Conservation (phyloP, 2,329 filamentous ascomycete genomes). For the Plenodomus tracheiphilus region DNA sequence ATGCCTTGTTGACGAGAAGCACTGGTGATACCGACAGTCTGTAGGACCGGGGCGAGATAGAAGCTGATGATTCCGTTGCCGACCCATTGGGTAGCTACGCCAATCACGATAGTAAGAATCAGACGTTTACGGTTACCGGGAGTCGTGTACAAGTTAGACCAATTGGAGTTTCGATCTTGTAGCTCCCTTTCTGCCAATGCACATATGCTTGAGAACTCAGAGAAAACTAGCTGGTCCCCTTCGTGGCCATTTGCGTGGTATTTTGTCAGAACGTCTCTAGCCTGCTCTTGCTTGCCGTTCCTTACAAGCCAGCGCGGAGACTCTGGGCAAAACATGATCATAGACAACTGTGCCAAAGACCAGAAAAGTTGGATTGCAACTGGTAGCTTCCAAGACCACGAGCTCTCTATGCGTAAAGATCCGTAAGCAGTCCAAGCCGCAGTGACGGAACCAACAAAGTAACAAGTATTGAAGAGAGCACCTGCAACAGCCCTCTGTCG, state of each 20-base stretch:
- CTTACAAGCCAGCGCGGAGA: constrained; percentile 63
- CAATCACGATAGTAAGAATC: constrained; percentile 43
- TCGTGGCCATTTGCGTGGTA: constrained; percentile 55
- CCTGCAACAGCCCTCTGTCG: constrained; percentile 15
- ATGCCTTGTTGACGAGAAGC: constrained; percentile 43
- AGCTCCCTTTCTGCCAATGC: constrained; percentile 3
- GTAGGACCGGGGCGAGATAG: constrained; percentile 45
- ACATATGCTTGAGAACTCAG: constrained; percentile 10
- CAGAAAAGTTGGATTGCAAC: constrained; percentile 13
- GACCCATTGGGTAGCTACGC: constrained; percentile 45
- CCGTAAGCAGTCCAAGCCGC: constrained; percentile 14
- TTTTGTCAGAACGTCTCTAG: constrained; percentile 55
- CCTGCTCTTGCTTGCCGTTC: constrained; percentile 57
- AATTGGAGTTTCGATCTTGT: not conserved
- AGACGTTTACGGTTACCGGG: constrained; percentile 45
- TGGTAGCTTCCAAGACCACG: constrained; percentile 17
- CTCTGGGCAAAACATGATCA: constrained; percentile 50
- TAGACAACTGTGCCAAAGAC: constrained; percentile 5
- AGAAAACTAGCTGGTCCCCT: constrained; percentile 12
- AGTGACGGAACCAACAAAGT: constrained; percentile 14
- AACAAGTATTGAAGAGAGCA: constrained; percentile 21
- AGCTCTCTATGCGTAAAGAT: constrained; percentile 5
- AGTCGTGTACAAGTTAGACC: constrained; percentile 23
- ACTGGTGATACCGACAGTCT: constrained; percentile 44
- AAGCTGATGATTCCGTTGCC: constrained; percentile 48